These are phyloP conservation scores for Jamesozyma jinghongensis DNA, from an alignment of 805 yeast species.

Conservation along the genomic window DNA sequence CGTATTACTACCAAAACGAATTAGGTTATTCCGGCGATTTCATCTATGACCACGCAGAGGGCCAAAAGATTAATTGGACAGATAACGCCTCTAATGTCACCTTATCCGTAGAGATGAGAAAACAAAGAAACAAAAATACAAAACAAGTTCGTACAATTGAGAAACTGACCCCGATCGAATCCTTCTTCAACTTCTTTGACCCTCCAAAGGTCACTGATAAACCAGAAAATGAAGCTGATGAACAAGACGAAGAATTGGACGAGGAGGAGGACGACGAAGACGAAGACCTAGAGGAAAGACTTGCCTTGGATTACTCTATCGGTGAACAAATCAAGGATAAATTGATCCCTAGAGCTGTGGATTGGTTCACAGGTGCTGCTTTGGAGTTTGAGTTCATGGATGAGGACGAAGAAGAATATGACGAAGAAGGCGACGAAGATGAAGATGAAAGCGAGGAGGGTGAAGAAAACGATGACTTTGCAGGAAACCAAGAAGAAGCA, in stretches of 20 bases:
- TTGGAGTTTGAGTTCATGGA: constrained; percentile 60
- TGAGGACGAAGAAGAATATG: constrained; percentile 55
- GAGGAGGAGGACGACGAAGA: constrained; percentile 48
- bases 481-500: constrained; percentile 46
- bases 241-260: constrained; percentile 40
- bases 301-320: constrained; percentile 87
- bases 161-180: constrained; percentile 86
- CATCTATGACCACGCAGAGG: constrained; percentile 95
- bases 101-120: constrained; percentile 80
- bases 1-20: constrained; percentile 89
- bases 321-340: constrained; percentile 97
- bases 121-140: constrained; percentile 93
- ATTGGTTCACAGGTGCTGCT: constrained; percentile 98
- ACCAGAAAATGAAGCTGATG: constrained; percentile 32
- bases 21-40: constrained; percentile 92
- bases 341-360: constrained; percentile 90
- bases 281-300: constrained; percentile 68
- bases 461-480: constrained; percentile 34
- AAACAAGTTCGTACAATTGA: constrained; percentile 94
- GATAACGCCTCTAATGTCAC: constrained; percentile 77
- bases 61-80: constrained; percentile 71
- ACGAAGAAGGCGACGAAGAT: constrained; percentile 53
- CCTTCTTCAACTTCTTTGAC: constrained; percentile 90
- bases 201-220: constrained; percentile 66
- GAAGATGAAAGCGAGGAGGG: constrained; percentile 29